phyloP scores from a whole-genome alignment of 805 yeast species.

The Phaffomyces opuntiae region DNA sequence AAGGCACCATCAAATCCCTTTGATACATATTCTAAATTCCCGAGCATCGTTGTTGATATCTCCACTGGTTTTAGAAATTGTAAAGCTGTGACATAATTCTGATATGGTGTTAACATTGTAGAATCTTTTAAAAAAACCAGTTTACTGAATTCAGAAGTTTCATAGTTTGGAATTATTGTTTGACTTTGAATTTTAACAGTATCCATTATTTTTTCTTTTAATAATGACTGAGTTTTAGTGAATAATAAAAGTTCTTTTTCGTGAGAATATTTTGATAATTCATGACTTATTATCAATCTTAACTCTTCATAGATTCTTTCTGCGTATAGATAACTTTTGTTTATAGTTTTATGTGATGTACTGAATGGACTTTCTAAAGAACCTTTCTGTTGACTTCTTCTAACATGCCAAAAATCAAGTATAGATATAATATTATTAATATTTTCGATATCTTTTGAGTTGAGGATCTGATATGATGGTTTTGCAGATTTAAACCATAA shows the following conservation, averaged over 20 bases:
- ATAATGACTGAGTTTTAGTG: constrained; percentile 3
- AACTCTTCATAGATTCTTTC: constrained; percentile 6
- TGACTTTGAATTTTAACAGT: constrained; percentile 7
- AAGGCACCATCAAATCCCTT: constrained; percentile 5
- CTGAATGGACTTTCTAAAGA: no score
- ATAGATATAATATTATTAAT: constrained; percentile 5
- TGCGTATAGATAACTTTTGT: constrained; percentile 3
- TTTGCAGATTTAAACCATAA: neutral
- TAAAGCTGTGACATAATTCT: constrained; percentile 7
- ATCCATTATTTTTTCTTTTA: constrained; percentile 4
- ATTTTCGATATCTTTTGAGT: neutral
- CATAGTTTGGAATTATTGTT: constrained; percentile 6
- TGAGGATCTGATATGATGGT: neutral
- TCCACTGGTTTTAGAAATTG: constrained; percentile 6
- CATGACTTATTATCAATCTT: constrained; percentile 6
- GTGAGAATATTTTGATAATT: constrained; percentile 1
- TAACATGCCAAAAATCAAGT: neutral
- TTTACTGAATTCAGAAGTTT: constrained; percentile 7
- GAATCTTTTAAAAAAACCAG: constrained; percentile 6
- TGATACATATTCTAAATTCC: constrained; percentile 1
- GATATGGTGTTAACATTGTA: constrained; percentile 8
- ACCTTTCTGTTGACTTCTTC: no score
- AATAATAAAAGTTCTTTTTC: neutral
- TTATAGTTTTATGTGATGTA: no score
- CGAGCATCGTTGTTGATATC: neutral